These are phyloP conservation scores for Hygrocybe coccinea DNA, from an alignment of 768 basidiomycete genomes.

Conservation along the genomic window DNA sequence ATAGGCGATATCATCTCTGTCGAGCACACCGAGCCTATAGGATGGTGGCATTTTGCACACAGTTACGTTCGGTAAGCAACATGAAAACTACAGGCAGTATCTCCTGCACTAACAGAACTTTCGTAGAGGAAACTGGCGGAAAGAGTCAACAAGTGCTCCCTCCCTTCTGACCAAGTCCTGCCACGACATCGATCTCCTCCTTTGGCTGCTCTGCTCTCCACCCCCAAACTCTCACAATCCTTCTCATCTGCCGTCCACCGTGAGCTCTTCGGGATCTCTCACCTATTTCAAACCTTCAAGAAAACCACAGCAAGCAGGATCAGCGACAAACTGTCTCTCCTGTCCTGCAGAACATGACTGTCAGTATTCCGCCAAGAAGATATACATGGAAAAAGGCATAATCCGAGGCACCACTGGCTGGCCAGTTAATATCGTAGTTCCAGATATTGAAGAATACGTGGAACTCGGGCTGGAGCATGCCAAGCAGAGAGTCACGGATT, in stretches of 20 bases:
- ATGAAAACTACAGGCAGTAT: neutral
- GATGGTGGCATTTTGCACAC: slow-evolving; percentile 3
- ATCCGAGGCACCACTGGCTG: neutral
- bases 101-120: neutral
- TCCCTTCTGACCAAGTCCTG: slow-evolving; percentile 3
- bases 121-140: slow-evolving; percentile 1
- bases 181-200: slow-evolving; percentile 5
- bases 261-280: neutral
- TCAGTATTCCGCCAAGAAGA: slow-evolving; percentile 1
- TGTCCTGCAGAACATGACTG: neutral
- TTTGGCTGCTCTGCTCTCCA: slow-evolving; percentile 2
- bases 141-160: slow-evolving; percentile 2
- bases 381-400: neutral
- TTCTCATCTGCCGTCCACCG: neutral
- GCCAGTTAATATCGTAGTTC: neutral
- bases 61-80: slow-evolving; percentile 1
- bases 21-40: slow-evolving; percentile 4
- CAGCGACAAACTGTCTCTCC: slow-evolving; percentile 2
- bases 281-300: slow-evolving; percentile 1
- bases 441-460: neutral
- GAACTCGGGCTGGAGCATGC: neutral
- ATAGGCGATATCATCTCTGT: neutral
- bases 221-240: neutral
- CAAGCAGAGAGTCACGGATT: neutral
- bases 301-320: neutral